These are phyloP conservation scores for Tuber indicum DNA, from an alignment of 495 filamentous ascomycete species.

Conservation along the genomic window DNA sequence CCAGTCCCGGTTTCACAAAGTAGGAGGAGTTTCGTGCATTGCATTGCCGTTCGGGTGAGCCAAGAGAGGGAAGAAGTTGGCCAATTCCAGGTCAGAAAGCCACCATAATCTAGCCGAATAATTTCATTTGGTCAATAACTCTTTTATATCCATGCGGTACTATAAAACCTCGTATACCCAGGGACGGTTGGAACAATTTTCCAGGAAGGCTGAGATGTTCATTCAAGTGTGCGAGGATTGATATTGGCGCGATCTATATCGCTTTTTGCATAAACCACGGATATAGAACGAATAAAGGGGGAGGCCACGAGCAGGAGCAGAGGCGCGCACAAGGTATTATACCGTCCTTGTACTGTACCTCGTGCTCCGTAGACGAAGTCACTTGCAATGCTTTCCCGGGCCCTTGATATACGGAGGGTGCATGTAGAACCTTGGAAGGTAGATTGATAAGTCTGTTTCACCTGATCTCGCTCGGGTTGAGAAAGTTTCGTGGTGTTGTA, in stretches of 20 bases:
- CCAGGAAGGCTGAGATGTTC: not conserved
- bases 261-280: not conserved
- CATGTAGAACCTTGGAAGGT: not conserved
- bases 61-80: not conserved
- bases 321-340: not conserved
- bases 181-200: not conserved
- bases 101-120: not conserved
- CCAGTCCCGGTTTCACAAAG: slow-evolving; percentile 18
- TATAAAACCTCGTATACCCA: not conserved
- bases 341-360: not conserved
- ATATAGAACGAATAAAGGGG: not conserved
- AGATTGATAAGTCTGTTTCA: not conserved
- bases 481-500: not conserved
- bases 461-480: not conserved
- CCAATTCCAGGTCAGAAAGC: not conserved
- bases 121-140: not conserved
- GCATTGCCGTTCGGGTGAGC: slow-evolving; percentile 1
- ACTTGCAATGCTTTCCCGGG: not conserved
- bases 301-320: not conserved
- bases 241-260: not conserved
- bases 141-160: not conserved
- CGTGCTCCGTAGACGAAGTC: not conserved
- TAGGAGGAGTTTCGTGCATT: slow-evolving; percentile 1
- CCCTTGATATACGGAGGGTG: not conserved
- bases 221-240: not conserved